A percentile compares a stretch with the other conserved stretches of the same genome.
These are phyloP conservation scores for Geotrichum klebahnii DNA, from an alignment of 1,139 yeast species.

Conservation along the genomic window DNA sequence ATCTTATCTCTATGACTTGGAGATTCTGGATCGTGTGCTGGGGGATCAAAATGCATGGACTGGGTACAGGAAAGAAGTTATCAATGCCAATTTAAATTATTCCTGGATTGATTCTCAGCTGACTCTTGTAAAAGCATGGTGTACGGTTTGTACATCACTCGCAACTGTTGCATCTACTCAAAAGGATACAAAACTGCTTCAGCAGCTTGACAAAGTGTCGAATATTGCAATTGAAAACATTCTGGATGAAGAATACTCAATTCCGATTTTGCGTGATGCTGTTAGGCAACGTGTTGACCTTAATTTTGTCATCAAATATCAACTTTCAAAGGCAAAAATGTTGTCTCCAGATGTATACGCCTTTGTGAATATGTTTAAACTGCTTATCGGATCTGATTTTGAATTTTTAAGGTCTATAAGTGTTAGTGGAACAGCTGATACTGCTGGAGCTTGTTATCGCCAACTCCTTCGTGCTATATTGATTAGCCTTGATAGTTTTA, in stretches of 20 bases:
- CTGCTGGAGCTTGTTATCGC: slow-evolving; percentile 16
- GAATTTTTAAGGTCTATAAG: slow-evolving; percentile 26
- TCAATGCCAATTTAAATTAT: slow-evolving; percentile 58
- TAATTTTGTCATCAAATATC: slow-evolving; percentile 59
- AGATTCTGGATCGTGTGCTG: slow-evolving; percentile 60
- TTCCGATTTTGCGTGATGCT: slow-evolving; percentile 49
- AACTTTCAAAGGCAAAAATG: slow-evolving; percentile 38
- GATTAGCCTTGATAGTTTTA: slow-evolving; percentile 30
- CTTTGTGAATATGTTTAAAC: slow-evolving; percentile 25
- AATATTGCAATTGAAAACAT: slow-evolving; percentile 51
- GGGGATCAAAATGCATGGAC: slow-evolving; percentile 50
- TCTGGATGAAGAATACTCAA: slow-evolving; percentile 51
- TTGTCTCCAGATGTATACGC: slow-evolving; percentile 22
- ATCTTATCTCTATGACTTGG: slow-evolving; percentile 54
- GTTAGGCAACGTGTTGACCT: slow-evolving; percentile 64
- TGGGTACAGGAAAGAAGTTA: slow-evolving; percentile 51
- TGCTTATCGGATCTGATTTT: slow-evolving; percentile 30
- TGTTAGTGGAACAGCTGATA: slow-evolving; percentile 11
- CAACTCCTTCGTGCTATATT: slow-evolving; percentile 16
- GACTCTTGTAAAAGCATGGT: slow-evolving; percentile 67
- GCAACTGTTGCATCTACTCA: slow-evolving; percentile 44
- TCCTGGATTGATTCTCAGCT: slow-evolving; percentile 67
- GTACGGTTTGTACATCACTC: slow-evolving; percentile 68
- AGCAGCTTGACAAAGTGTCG: slow-evolving; percentile 39
- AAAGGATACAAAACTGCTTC: slow-evolving; percentile 40